phyloP scores from a whole-genome alignment of 2,329 filamentous ascomycete genomes.

The Metarhizium robertsii region DNA sequence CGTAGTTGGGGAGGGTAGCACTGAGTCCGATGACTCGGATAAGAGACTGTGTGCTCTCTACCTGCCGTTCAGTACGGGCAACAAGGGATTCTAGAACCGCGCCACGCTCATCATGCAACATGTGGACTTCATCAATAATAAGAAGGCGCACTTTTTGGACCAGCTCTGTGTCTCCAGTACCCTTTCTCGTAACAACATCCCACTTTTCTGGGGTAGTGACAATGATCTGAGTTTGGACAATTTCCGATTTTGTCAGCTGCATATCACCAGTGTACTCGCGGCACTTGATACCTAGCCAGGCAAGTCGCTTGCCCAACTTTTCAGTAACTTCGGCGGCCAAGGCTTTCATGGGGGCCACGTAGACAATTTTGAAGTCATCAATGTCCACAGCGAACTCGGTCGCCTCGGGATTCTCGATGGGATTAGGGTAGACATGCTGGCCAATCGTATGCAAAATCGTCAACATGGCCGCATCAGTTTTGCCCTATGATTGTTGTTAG shows the following conservation, averaged over 20 bases:
- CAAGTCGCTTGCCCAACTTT: slow-evolving; percentile 82
- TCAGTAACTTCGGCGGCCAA: slow-evolving; percentile 92
- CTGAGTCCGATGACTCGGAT: slow-evolving; percentile 95
- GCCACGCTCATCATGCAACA: slow-evolving; percentile 96
- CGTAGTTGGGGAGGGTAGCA: slow-evolving; percentile 90
- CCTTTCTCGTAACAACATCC: slow-evolving; percentile 96
- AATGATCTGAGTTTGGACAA: slow-evolving; percentile 93
- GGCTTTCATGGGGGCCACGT: slow-evolving; percentile 98
- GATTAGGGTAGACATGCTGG: slow-evolving; percentile 75
- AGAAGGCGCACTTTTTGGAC: slow-evolving; percentile 94
- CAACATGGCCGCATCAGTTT: slow-evolving; percentile 97
- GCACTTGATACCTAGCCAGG: slow-evolving; percentile 87
- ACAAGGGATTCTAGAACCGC: slow-evolving; percentile 94
- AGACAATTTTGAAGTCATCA: slow-evolving; percentile 96
- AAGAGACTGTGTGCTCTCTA: slow-evolving; percentile 94
- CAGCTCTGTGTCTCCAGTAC: slow-evolving; percentile 91
- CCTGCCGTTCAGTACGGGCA: slow-evolving; percentile 87
- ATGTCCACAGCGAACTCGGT: slow-evolving; percentile 73
- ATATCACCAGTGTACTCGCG: slow-evolving; percentile 96
- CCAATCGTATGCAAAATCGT: slow-evolving; percentile 86
- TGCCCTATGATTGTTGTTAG: slow-evolving; percentile 47
- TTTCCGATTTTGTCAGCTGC: slow-evolving; percentile 95
- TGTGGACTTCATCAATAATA: slow-evolving; percentile 98
- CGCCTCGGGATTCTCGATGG: slow-evolving; percentile 61
- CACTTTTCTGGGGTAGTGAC: slow-evolving; percentile 98